Percentiles rank a stretch among this genome's conserved stretches.
Evolutionary conservation across 768 basidiomycete species (phyloP).

Genomic region (Rossbeevera mucosa): DNA sequence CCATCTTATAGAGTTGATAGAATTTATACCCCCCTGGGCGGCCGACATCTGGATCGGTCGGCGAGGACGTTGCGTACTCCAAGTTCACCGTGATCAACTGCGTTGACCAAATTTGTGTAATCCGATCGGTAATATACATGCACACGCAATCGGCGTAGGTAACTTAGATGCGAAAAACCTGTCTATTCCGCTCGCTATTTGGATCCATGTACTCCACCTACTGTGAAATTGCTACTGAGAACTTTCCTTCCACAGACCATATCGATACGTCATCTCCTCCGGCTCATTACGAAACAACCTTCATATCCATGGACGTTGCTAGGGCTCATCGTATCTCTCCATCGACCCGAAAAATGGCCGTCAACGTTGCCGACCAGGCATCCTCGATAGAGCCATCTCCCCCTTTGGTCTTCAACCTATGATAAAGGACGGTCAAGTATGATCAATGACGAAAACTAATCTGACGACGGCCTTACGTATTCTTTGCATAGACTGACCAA

Average conservation of each 20-base stretch:
- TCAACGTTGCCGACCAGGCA: slow-evolving; percentile 68
- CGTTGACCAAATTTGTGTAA: not conserved
- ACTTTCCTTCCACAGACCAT: not conserved
- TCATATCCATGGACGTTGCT: slow-evolving; percentile 68
- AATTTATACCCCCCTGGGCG: not conserved
- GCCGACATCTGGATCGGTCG: not conserved
- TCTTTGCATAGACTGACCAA: slow-evolving; percentile 79
- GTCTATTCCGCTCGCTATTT: not conserved
- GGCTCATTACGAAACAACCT: slow-evolving; percentile 76
- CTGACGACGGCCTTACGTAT: slow-evolving; percentile 52
- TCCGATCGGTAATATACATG: not conserved
- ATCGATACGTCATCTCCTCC: slow-evolving; percentile 41
- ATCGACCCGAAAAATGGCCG: slow-evolving; percentile 75
- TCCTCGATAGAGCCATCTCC: slow-evolving; percentile 82
- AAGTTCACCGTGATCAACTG: not conserved
- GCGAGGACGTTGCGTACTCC: not conserved
- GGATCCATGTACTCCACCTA: not conserved
- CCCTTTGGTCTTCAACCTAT: slow-evolving; percentile 67
- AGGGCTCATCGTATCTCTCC: slow-evolving; percentile 79
- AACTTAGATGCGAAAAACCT: not conserved
- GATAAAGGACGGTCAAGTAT: not conserved
- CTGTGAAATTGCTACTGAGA: not conserved
- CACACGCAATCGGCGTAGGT: not conserved
- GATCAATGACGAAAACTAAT: slow-evolving; percentile 1
- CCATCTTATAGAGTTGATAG: not conserved